Evolutionary conservation across 163 green algal species (phyloP).

Genomic region (Scenedesmus sp.): DNA sequence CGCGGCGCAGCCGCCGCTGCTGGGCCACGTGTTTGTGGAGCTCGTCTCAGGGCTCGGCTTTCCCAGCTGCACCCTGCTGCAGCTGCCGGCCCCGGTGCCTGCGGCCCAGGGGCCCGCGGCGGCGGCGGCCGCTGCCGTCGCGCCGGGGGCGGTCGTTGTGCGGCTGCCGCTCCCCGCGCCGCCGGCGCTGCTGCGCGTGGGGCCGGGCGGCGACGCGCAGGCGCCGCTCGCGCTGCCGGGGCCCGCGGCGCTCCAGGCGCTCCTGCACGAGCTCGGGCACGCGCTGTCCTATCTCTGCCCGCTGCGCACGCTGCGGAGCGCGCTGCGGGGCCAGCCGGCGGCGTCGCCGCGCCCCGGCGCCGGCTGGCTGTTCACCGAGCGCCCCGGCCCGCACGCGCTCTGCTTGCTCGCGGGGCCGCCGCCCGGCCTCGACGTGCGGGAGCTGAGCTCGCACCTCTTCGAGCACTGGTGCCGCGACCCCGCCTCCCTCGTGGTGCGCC

Average conservation of each 20-base stretch:
- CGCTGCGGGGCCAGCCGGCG: no score
- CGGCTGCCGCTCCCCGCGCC: conserved; percentile 15
- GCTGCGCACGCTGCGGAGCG: no score
- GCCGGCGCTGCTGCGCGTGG: neutral
- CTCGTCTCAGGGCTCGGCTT: conserved; percentile 15
- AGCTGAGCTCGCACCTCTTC: conserved; percentile 37
- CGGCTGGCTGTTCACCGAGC: neutral
- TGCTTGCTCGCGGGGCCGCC: conserved; percentile 17
- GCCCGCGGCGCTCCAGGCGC: conserved; percentile 26
- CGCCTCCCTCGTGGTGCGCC: conserved; percentile 11
- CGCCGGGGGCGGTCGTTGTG: conserved; percentile 4
- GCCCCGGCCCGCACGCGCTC: neutral
- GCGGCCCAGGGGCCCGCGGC: no score
- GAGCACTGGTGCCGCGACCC: conserved; percentile 18
- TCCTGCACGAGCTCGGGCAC: conserved; percentile 35
- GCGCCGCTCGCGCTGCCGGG: conserved; percentile 5
- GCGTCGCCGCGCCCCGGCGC: neutral
- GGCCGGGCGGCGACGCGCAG: neutral
- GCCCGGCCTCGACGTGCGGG: conserved; percentile 27
- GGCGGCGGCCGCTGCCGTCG: conserved; percentile 6
- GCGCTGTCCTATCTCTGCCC: conserved; percentile 28
- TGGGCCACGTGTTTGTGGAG: conserved; percentile 30
- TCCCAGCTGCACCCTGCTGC: conserved; percentile 18
- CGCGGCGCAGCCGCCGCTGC: conserved; percentile 9
- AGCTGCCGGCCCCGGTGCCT: conserved; percentile 6